These are phyloP conservation scores for Clathrus columnatus DNA, from an alignment of 768 basidiomycete species.

Conservation along the genomic window DNA sequence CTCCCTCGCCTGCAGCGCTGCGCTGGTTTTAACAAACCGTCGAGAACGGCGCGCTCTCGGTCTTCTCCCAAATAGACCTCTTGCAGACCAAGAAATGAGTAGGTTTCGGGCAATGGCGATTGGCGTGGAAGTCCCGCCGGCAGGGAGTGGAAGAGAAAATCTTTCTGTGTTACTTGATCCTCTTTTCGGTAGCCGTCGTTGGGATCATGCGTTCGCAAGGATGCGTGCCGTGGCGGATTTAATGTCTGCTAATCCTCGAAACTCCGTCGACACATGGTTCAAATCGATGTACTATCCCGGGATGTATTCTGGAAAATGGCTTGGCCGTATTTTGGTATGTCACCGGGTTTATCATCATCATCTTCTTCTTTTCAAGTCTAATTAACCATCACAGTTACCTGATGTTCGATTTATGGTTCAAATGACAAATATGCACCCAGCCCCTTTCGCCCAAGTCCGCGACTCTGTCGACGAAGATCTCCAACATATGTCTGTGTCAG, in stretches of 20 bases:
- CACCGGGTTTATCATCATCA: background rate
- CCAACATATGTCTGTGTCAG: background rate
- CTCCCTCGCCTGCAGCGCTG: background rate
- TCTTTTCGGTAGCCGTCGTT: background rate
- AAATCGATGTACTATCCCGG: slow-evolving; percentile 1
- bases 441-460: background rate
- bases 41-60: background rate
- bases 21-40: slow-evolving; percentile 2
- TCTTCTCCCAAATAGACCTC: background rate
- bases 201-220: slow-evolving; percentile 5
- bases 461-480: background rate
- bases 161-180: background rate
- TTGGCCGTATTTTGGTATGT: slow-evolving; percentile 1
- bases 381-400: background rate
- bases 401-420: background rate
- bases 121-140: background rate
- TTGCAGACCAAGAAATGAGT: slow-evolving; percentile 4
- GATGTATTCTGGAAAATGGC: slow-evolving; percentile 6
- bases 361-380: background rate
- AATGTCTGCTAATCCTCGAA: background rate
- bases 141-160: slow-evolving; percentile 1
- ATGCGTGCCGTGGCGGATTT: background rate
- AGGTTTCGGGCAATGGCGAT: background rate
- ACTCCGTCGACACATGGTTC: background rate
- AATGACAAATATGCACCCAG: slow-evolving; percentile 1